Evolutionary conservation across 345 rosid genomes (phyloP).

Genomic region (Microthlaspi erraticum): DNA sequence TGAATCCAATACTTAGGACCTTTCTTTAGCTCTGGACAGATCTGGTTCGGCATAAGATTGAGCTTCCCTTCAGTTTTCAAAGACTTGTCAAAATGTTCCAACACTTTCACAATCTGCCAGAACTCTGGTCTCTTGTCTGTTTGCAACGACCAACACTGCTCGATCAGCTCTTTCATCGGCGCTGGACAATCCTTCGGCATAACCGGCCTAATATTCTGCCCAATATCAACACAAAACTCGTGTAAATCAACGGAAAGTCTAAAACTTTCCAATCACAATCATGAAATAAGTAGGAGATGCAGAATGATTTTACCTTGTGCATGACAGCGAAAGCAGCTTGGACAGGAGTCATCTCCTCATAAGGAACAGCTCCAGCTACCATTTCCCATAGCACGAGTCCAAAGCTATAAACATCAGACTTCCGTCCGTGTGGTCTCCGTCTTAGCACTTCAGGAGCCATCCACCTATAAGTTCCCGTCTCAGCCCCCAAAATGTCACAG

Average conservation of each 20-base stretch:
- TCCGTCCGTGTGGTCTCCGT: conserved; percentile 62
- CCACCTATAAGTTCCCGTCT: conserved; percentile 88
- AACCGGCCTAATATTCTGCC: conserved; percentile 69
- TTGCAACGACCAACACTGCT: conserved; percentile 78
- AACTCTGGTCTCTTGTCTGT: conserved; percentile 87
- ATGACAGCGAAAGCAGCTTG: conserved; percentile 92
- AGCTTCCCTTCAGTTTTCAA: conserved; percentile 57
- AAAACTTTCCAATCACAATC: neutral
- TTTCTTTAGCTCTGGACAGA: conserved; percentile 67
- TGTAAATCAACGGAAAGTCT: neutral
- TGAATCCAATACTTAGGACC: conserved; percentile 66
- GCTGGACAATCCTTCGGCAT: conserved; percentile 62
- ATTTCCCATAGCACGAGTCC: conserved; percentile 89
- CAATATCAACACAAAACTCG: conserved; percentile 12
- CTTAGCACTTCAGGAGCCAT: conserved; percentile 94
- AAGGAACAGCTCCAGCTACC: conserved; percentile 81
- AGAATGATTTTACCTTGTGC: conserved; percentile 56
- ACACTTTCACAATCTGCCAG: conserved; percentile 72
- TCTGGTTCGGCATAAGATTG: conserved; percentile 49
- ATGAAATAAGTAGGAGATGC: neutral
- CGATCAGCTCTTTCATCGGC: conserved; percentile 70
- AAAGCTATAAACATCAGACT: conserved; percentile 79
- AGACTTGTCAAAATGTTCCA: conserved; percentile 71
- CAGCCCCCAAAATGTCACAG: conserved; percentile 66
- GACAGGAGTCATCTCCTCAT: conserved; percentile 71